Base-by-base conservation (phyloP, 805 yeast species). In the Pichia sporocuriosa region DNA sequence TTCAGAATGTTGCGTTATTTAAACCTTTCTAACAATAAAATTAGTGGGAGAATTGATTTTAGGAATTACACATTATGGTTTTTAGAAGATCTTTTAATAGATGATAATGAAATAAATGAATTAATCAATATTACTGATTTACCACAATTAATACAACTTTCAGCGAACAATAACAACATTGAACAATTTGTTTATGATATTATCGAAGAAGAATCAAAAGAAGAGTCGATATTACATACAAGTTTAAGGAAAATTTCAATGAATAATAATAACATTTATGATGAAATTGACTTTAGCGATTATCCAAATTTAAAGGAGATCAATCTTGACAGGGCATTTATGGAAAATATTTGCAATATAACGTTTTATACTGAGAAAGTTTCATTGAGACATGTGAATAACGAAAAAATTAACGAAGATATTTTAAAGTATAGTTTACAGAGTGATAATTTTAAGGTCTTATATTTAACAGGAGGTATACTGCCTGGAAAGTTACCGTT, bases 31-130 rank as follows among this genome's bases (percentile, higher is more conserved):
- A 60, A 58, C 35, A 75, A 75, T 51, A 45, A 56, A 3, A 47
- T 75, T 9, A 43, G 33, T 6, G 77, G 75, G 1, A 51, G 36
- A 3, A 36, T 75, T 2, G 62, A 71, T 48, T 64, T 74, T 33
- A 46, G 50, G 2, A 42, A 51, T 4, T 66, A 53, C 36, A 50
- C 59, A 5, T 53, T 75, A 21, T 58, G 62, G 34, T 61, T 63
- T 40, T 55, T 75, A 26, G 72, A 73, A 48, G 72, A 68, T 24
- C 49, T 75, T 41, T 61, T 66, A 21, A 35, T 75, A 32, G 63
- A 70, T 15, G 69, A 66, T 15, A 75, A 75, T 50, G 50, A 50
- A n/a, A 49, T 75, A 13, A 41, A 50, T 4, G 32, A 45, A 1
- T 41, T 75, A 3, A 16, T 17, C 0, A 70, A 71, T 4, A 39